phyloP scores from a whole-genome alignment of 2,329 filamentous ascomycete genomes.

The Rosellinia necatrix region DNA sequence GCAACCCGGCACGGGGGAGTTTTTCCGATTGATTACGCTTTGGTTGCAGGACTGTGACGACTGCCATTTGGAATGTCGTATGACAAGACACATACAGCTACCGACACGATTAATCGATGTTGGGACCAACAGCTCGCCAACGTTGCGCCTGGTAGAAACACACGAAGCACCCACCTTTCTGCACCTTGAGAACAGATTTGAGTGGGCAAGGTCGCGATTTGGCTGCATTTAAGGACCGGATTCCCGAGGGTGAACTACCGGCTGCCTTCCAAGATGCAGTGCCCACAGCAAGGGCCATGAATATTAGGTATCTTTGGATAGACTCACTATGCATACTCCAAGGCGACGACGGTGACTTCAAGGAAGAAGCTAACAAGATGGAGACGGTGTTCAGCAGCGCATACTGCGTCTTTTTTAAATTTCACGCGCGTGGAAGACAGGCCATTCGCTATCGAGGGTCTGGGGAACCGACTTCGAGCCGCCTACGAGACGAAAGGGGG shows the following conservation, averaged over 20 bases:
- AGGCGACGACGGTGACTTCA: constrained; percentile 30
- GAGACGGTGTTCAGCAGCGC: constrained; percentile 36
- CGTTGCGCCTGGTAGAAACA: constrained; percentile 15
- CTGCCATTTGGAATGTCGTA: not conserved
- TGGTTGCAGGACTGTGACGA: constrained; percentile 21
- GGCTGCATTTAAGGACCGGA: constrained; percentile 14
- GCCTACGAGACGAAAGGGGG: constrained; percentile 14
- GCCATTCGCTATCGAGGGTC: constrained; percentile 20
- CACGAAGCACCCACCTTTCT: constrained; percentile 2
- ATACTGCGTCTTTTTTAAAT: constrained; percentile 30
- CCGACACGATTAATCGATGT: constrained; percentile 26
- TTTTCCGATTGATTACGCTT: constrained; percentile 15
- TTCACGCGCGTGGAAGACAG: constrained; percentile 20
- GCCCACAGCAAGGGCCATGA: not conserved
- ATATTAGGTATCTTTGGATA: constrained; percentile 24
- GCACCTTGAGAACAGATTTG: not conserved
- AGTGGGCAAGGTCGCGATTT: constrained; percentile 20
- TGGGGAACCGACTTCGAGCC: constrained; percentile 18
- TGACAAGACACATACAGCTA: not conserved
- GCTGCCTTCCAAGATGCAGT: constrained; percentile 26
- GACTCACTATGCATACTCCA: constrained; percentile 29
- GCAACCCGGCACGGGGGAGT: not conserved
- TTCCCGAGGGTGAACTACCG: constrained; percentile 8
- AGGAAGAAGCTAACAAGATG: constrained; percentile 33
- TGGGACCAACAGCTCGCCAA: not conserved